Evolutionary conservation across 2,329 filamentous ascomycete species (phyloP).

Genomic region (Tolypocladium endophyticum): DNA sequence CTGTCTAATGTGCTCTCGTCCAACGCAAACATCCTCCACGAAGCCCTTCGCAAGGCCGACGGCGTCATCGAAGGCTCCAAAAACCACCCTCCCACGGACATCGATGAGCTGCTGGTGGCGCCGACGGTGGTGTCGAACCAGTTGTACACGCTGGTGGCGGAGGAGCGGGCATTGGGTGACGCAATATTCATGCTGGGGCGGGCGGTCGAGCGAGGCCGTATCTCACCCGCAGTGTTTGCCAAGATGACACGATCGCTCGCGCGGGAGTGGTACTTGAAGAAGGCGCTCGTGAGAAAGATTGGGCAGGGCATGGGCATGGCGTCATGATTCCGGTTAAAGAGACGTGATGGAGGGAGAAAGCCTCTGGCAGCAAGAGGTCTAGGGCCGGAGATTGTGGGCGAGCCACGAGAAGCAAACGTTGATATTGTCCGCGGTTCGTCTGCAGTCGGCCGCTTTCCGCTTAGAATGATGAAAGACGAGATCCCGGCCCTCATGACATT

Average conservation of each 20-base stretch:
- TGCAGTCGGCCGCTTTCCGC: neutral
- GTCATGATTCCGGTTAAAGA: slow-evolving; percentile 9
- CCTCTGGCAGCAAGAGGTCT: neutral
- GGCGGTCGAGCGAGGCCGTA: slow-evolving; percentile 62
- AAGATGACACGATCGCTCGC: slow-evolving; percentile 67
- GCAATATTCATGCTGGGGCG: slow-evolving; percentile 73
- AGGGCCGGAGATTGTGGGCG: neutral
- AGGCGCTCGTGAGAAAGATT: slow-evolving; percentile 70
- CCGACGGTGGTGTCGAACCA: slow-evolving; percentile 90
- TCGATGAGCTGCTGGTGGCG: slow-evolving; percentile 88
- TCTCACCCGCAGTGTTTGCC: slow-evolving; percentile 64
- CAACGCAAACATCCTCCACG: slow-evolving; percentile 70
- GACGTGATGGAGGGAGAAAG: neutral
- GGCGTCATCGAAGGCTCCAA: slow-evolving; percentile 63
- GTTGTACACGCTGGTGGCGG: slow-evolving; percentile 78
- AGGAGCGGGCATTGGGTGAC: slow-evolving; percentile 79
- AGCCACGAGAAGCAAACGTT: neutral
- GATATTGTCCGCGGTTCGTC: neutral
- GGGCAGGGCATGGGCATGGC: slow-evolving; percentile 62
- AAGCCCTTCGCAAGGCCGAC: slow-evolving; percentile 70
- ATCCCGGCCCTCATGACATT: neutral
- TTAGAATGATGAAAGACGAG: neutral
- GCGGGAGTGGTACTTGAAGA: slow-evolving; percentile 75
- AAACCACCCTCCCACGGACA: slow-evolving; percentile 57
- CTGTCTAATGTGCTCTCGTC: slow-evolving; percentile 60